phyloP scores from a whole-genome alignment of 1,139 yeast species.

The Sporopachydermia cereana region DNA sequence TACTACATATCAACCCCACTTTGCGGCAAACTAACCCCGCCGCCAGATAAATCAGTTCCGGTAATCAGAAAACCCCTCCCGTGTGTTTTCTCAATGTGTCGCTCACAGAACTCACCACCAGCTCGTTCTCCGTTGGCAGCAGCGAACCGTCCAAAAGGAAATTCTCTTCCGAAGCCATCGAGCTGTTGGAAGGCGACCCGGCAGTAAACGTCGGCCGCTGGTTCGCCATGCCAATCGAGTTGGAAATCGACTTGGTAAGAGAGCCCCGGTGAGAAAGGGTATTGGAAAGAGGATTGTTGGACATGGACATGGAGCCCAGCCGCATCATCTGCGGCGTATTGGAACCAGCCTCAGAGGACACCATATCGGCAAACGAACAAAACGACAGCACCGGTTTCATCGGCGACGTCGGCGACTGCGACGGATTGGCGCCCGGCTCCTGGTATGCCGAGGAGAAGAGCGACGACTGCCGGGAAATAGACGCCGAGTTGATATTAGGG shows the following conservation, averaged over 20 bases:
- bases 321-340: constrained; percentile 4
- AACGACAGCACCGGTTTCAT: constrained; percentile 46
- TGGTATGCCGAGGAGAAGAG: constrained; percentile 2
- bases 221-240: neutral
- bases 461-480: constrained; percentile 1
- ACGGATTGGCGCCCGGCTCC: constrained; percentile 7
- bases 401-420: constrained; percentile 7
- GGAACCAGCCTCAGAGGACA: constrained; percentile 17
- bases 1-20: no score
- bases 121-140: constrained; percentile 15
- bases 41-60: no score
- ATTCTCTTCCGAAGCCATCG: constrained; percentile 5
- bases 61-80: constrained; percentile 23
- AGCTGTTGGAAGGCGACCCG: constrained; percentile 1
- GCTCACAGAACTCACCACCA: constrained; percentile 27
- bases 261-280: neutral
- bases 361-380: constrained; percentile 72
- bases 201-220: constrained; percentile 1
- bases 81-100: constrained; percentile 29
- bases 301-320: neutral
- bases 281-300: neutral
- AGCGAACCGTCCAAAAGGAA: constrained; percentile 7
- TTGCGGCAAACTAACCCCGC: no score
- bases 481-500: neutral
- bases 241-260: neutral